phyloP scores from a whole-genome alignment of 192 early-diverging fungal species.

The Tieghemiomyces parasiticus region DNA sequence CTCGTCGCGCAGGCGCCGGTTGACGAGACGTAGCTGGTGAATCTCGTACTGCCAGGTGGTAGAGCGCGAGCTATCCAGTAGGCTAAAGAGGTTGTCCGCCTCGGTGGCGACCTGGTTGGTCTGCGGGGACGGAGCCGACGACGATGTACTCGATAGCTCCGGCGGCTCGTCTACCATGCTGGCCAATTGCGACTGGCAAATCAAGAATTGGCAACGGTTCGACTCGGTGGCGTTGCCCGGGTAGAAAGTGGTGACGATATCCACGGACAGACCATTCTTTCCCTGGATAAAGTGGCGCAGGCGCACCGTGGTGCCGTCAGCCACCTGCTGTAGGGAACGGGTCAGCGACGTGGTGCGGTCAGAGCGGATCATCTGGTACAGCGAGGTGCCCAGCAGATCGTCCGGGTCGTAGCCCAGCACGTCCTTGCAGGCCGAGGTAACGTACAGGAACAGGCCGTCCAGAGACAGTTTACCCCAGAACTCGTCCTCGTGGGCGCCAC shows the following conservation, averaged over 20 bases:
- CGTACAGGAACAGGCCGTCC: slow-evolving; percentile 40
- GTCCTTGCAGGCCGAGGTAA: slow-evolving; percentile 18
- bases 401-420: slow-evolving; percentile 18
- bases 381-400: slow-evolving; percentile 23
- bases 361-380: slow-evolving; percentile 25
- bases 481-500: slow-evolving; percentile 19
- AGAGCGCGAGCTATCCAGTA: slow-evolving; percentile 24
- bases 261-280: slow-evolving; percentile 20
- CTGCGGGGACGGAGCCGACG: background rate
- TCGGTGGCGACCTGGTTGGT: slow-evolving; percentile 5
- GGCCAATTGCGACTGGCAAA: background rate
- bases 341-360: slow-evolving; percentile 28
- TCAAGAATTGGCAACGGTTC: background rate
- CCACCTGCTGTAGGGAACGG: slow-evolving; percentile 19
- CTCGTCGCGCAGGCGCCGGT: slow-evolving; percentile 39
- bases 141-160: background rate
- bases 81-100: slow-evolving; percentile 26
- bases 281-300: slow-evolving; percentile 21
- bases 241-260: slow-evolving; percentile 23
- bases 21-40: slow-evolving; percentile 40
- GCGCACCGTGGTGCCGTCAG: slow-evolving; percentile 20
- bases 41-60: slow-evolving; percentile 48
- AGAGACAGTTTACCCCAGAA: slow-evolving; percentile 44
- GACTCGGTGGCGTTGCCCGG: slow-evolving; percentile 16
- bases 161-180: background rate